A percentile compares a stretch with the other conserved stretches of the same genome.
Evolutionary conservation across 352 stramenopile species (phyloP).

Genomic region (Pythium apleroticum): DNA sequence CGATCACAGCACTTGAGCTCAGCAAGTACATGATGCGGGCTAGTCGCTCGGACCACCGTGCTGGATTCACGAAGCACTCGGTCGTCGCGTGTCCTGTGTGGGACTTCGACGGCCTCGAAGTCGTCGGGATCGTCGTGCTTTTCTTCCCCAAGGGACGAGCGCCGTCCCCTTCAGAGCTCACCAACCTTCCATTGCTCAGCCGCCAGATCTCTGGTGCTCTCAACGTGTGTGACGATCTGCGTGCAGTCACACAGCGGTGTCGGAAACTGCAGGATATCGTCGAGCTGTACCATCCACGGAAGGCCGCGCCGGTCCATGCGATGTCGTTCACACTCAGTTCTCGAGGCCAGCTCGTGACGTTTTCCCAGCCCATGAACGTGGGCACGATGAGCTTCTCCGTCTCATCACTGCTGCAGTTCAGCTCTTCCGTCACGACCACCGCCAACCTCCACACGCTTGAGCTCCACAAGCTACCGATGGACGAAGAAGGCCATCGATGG

Average conservation of each 20-base stretch:
- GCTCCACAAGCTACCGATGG: conserved; percentile 36
- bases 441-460: conserved; percentile 1
- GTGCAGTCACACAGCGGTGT: conserved; percentile 39
- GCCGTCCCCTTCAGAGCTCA: conserved; percentile 39
- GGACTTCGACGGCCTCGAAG: conserved; percentile 55
- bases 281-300: conserved; percentile 33
- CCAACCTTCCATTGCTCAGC: conserved; percentile 58
- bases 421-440: background rate
- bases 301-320: background rate
- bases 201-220: conserved; percentile 70
- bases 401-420: conserved; percentile 14
- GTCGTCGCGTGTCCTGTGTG: conserved; percentile 73
- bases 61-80: conserved; percentile 59
- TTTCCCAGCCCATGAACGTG: conserved; percentile 62
- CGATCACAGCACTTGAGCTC: conserved; percentile 6
- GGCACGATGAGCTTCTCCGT: conserved; percentile 38
- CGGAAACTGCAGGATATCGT: conserved; percentile 50
- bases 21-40: conserved; percentile 39
- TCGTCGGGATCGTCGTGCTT: conserved; percentile 68
- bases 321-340: conserved; percentile 46
- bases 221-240: conserved; percentile 66
- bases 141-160: conserved; percentile 39
- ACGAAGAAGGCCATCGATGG: conserved; percentile 58
- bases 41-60: conserved; percentile 37
- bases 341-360: conserved; percentile 45